phyloP scores from a whole-genome alignment of 495 filamentous ascomycete genomes.

The Podospora pseudoanserina region DNA sequence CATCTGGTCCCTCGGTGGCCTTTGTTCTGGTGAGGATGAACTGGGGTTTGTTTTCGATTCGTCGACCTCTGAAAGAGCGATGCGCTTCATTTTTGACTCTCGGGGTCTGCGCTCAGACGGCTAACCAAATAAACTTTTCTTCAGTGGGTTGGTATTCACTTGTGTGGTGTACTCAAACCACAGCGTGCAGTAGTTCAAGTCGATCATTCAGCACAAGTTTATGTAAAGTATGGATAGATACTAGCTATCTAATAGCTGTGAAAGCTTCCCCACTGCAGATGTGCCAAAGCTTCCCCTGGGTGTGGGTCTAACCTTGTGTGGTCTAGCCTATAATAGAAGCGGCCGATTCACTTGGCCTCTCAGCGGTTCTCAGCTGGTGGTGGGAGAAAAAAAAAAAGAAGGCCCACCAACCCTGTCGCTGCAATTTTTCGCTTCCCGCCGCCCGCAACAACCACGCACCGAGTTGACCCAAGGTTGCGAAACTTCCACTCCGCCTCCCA shows the following conservation, averaged over 20 bases:
- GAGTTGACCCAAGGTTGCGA: conserved; percentile 9
- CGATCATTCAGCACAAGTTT: background rate
- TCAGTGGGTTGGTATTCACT: background rate
- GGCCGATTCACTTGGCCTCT: too few species aligned
- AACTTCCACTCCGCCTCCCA: conserved; percentile 9
- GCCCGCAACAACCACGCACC: conserved; percentile 12
- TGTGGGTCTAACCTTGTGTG: background rate
- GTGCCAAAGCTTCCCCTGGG: background rate
- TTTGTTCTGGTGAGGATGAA: conserved; percentile 1
- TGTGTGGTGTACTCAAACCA: background rate
- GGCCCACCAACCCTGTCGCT: conserved; percentile 26
- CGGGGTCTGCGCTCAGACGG: too few species aligned
- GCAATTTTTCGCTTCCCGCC: conserved; percentile 28
- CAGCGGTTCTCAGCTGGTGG: conserved; percentile 1
- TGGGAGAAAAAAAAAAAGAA: conserved; percentile 30
- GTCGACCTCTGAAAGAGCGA: conserved; percentile 1
- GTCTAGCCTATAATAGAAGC: background rate
- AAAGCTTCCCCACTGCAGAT: background rate
- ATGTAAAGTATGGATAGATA: background rate
- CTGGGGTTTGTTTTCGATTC: background rate
- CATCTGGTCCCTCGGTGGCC: background rate
- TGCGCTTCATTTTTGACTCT: conserved; percentile 21
- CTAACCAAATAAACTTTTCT: background rate
- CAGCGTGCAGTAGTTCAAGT: background rate
- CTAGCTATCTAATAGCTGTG: too few species aligned